Evolutionary conservation across 305 asterid species (phyloP), one percentile per base, ranked within the genome.

Genomic region (Fraxinus ornus): DNA sequence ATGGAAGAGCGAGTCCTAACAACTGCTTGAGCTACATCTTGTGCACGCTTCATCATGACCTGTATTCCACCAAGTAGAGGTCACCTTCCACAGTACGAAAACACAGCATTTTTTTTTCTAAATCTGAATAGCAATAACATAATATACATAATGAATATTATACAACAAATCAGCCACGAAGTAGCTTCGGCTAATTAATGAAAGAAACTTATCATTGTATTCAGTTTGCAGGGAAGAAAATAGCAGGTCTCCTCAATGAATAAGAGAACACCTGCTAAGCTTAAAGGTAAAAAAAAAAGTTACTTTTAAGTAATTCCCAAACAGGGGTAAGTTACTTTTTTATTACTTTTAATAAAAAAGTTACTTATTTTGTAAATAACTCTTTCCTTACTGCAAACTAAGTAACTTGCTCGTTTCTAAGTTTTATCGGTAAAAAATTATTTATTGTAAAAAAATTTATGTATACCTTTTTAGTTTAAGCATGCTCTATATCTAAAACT

Each of bases 31-130:
- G 98, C 98, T 66, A 95, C 97, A 86, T 90, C 93, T 82, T 95
- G 98, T 13, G 98, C 98, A 8, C 94, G 98, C 89, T 87, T 95
- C 88, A 95, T 91, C 85, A 95, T 95, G 60, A 90, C 98, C 98
- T 95, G 85, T 75, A 37, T 74, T 57, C 78, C 49, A 60, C 41
- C 82, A 62, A 35, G 26, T 24, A 78, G 26, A 62, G n/a, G 78
- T 85, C 71, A 83, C 78, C 71, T 79, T 66, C 71, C 64, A 28
- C 47, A 26, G 74, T 15, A 68, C 7, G 57, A 78, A 26, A 76
- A 36, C 3, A 44, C 24, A 10, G 32, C 32, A 60, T 21, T 60
- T 60, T 57, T 55, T 57, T 57, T 57, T 57, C 26, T 22, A 0
- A 66, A 24, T 66, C 74, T 66, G 74, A 66, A 1, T 66, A 26